Conservation (phyloP, 1,284 basidiomycete genomes). For the Apiotrichum veenhuisii region DNA sequence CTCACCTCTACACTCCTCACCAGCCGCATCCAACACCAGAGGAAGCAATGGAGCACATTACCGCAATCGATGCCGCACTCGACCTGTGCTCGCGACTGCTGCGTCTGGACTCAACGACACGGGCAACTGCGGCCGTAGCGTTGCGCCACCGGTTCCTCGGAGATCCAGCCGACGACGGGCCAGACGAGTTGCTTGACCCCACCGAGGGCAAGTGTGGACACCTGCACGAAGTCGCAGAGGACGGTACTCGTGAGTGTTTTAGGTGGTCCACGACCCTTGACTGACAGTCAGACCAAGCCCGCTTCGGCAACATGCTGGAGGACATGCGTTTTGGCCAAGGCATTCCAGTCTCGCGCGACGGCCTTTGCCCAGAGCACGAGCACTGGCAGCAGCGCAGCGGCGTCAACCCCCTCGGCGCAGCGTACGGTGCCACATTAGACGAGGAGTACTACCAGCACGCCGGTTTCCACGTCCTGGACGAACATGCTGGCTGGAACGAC, state of each 20-base stretch:
- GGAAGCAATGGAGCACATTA: conserved; percentile 52
- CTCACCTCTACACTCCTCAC: conserved; percentile 61
- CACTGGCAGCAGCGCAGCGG: conserved; percentile 41
- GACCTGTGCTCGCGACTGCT: conserved; percentile 69
- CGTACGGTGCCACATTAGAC: conserved; percentile 15
- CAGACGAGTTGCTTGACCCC: conserved; percentile 24
- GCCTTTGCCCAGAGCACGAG: conserved; percentile 45
- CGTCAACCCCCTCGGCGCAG: conserved; percentile 32
- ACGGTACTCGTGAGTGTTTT: conserved; percentile 37
- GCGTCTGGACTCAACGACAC: conserved; percentile 67
- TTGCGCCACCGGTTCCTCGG: conserved; percentile 72
- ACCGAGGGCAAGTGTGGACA: conserved; percentile 40
- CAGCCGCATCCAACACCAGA: conserved; percentile 36
- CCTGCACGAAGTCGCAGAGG: conserved; percentile 29
- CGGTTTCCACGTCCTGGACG: conserved; percentile 15
- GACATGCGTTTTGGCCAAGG: conserved; percentile 45
- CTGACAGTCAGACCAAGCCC: conserved; percentile 31
- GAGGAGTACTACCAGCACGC: conserved; percentile 18
- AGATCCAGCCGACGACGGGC: conserved; percentile 26
- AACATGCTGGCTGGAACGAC: conserved; percentile 16
- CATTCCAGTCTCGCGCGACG: conserved; percentile 22
- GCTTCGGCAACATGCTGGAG: conserved; percentile 28
- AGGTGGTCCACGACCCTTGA: neutral
- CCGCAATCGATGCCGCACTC: conserved; percentile 62
- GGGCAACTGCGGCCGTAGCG: conserved; percentile 70